Evolutionary conservation across 2,329 filamentous ascomycete species (phyloP), one percentile per base, ranked within the genome.

Genomic region (Colletotrichum trifolii): DNA sequence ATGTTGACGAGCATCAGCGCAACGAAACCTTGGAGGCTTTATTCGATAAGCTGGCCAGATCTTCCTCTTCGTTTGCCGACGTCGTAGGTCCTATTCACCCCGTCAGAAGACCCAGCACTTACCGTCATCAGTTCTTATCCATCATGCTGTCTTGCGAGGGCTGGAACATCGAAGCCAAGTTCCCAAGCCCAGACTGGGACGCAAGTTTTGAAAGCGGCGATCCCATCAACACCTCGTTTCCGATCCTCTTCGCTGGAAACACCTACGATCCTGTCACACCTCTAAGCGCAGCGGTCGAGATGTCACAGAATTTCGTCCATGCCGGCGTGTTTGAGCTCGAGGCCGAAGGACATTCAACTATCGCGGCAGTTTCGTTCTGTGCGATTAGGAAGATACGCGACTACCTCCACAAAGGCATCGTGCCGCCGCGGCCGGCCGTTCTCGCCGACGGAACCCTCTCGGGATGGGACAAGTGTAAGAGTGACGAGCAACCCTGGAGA

Each of bases 261-360:
- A 84, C 82, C 0, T 78, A 83, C 12, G 87, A 89, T 61, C 86
- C 87, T 1, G 86, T 89, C 15, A 89, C 87, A 0, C 86, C 87
- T 3, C 73, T 89, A 6, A 69, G 71, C 47, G 80, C 81, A 46
- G 84, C 81, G 1, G 74, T 81, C 25, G 73, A 74, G 17, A 79
- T 79, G 77, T 73, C 77, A 34, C 72, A 71, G 35, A 74, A 75
- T 64, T 80, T 80, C 63, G 69, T 72, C 7, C 71, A 71, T 47
- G 73, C 78, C 5, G 77, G 77, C 38, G 69, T 81, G 39, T 64
- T 81, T 3, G 78, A 79, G 71, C 76, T 79, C 63, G 63, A 70
- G 13, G 69, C 73, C 2, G 67, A 70, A 52, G 78, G 79, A 1
- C 79, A 81, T 60, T 78, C 76, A 67, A 74, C 75, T 4, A 17